Evolutionary conservation across 192 early-diverging fungal genomes (phyloP), one percentile per base, ranked within the genome.

Genomic region (Backusella circina): DNA sequence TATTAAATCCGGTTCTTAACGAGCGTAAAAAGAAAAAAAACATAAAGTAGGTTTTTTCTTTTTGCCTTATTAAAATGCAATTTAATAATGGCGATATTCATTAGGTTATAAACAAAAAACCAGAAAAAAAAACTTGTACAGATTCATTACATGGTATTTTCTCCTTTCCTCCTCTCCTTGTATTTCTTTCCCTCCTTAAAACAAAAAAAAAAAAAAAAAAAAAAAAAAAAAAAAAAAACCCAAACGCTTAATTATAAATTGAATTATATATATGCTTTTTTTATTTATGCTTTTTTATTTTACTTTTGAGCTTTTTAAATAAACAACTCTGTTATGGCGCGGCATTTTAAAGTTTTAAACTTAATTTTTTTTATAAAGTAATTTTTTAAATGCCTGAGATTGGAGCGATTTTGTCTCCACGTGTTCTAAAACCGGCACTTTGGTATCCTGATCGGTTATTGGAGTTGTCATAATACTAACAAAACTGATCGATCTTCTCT

Each of bases 1-100:
- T 77, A 32, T 57, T 77, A 23, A 71, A 77, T 35, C 54, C 54
- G 3, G 12, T 61, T 12, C 10, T 28, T 61, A 61, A 7, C 23
- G 23, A 23, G 23, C 26, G 54, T 28, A 61, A 61, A 61, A 28
- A 61, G 54, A 28, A 28, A 28, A n/a, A 61, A 61, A 61, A 61
- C 9, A 61, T 28, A 61, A 26, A 61, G 54, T 61, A 61, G n/a
- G 23, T 26, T 26, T 61, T 13, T 23, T 28, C n/a, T 26, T 28
- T 28, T 9, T 7, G 5, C 16, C 2, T 23, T 28, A 61, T 13
- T 28, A 28, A 23, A 61, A 61, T 28, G 10, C 54, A 16, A 4
- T 47, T 26, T 57, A 57, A 5, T 57, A 57, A 28, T 26, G 3
- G 23, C 26, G 9, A 21, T 28, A 28, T 61, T 13, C 8, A 26